Evolutionary conservation across 163 green algal species (phyloP).

Genomic region (Volvox carteri): DNA sequence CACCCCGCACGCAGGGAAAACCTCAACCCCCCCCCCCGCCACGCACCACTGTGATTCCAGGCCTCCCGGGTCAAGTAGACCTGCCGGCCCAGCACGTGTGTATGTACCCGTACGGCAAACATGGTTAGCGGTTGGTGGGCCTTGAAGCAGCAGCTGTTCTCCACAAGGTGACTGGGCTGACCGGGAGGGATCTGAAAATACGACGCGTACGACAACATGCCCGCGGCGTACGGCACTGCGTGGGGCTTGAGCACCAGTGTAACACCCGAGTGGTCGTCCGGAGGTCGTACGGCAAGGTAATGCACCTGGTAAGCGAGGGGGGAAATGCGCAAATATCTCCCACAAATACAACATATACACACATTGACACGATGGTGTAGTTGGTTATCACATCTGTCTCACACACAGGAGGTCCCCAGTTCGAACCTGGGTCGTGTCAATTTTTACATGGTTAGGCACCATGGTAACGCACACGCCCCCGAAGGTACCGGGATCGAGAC

Average conservation of each 20-base stretch:
- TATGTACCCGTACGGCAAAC: constrained; percentile 92
- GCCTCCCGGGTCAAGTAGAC: constrained; percentile 70
- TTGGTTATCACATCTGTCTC: too few species aligned
- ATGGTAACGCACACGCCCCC: too few species aligned
- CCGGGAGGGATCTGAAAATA: constrained; percentile 84
- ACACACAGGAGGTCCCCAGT: too few species aligned
- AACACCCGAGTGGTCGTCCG: constrained; percentile 66
- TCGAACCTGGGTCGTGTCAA: too few species aligned
- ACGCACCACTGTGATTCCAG: constrained; percentile 58
- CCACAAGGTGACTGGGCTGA: constrained; percentile 68
- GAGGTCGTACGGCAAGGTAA: constrained; percentile 61
- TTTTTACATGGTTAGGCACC: too few species aligned
- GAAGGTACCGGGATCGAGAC: too few species aligned
- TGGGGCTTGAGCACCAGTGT: constrained; percentile 65
- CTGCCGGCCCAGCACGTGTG: constrained; percentile 82
- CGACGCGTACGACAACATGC: constrained; percentile 84
- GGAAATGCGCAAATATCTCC: too few species aligned
- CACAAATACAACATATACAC: too few species aligned
- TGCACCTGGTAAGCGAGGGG: constrained; percentile 65
- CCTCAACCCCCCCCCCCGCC: not conserved
- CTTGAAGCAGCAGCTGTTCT: constrained; percentile 88
- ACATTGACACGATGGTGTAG: too few species aligned
- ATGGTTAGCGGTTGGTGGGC: constrained; percentile 81
- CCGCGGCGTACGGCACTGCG: constrained; percentile 72
- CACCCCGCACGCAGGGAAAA: too few species aligned